These are phyloP conservation scores for Micromonas commoda DNA, from an alignment of 139 green algal genomes.

Conservation along the genomic window DNA sequence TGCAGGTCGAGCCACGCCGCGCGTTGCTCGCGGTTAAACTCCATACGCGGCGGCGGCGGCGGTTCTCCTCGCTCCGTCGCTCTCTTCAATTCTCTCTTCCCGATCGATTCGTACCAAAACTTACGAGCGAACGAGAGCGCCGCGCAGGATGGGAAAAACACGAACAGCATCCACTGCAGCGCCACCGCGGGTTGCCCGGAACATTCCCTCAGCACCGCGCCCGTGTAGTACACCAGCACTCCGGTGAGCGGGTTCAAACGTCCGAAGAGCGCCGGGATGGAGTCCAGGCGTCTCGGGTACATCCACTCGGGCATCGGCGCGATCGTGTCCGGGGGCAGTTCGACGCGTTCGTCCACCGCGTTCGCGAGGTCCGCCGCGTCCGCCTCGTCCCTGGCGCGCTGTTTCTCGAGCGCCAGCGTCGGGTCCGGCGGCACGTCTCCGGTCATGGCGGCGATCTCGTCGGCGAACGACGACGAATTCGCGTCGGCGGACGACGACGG, in stretches of 20 bases:
- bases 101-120: not conserved
- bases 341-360: not conserved
- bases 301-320: constrained; percentile 5
- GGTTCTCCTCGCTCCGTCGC: no score
- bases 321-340: constrained; percentile 7
- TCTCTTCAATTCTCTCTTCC: not conserved
- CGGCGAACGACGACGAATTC: not conserved
- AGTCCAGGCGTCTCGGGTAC: not conserved
- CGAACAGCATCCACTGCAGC: constrained; percentile 2
- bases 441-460: not conserved
- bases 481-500: not conserved
- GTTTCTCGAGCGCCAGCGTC: not conserved
- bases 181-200: not conserved
- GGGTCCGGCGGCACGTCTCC: not conserved
- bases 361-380: not conserved
- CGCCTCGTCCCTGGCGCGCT: not conserved
- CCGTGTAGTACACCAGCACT: constrained; percentile 14
- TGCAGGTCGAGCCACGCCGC: not conserved
- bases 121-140: not conserved
- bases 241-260: constrained; percentile 15
- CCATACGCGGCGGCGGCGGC: not conserved
- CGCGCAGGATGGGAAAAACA: not conserved
- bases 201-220: constrained; percentile 6
- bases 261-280: constrained; percentile 4
- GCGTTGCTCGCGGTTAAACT: not conserved